These are phyloP conservation scores for Nicotiana noctiflora DNA, from an alignment of 257 asterid genomes.

Conservation along the genomic window DNA sequence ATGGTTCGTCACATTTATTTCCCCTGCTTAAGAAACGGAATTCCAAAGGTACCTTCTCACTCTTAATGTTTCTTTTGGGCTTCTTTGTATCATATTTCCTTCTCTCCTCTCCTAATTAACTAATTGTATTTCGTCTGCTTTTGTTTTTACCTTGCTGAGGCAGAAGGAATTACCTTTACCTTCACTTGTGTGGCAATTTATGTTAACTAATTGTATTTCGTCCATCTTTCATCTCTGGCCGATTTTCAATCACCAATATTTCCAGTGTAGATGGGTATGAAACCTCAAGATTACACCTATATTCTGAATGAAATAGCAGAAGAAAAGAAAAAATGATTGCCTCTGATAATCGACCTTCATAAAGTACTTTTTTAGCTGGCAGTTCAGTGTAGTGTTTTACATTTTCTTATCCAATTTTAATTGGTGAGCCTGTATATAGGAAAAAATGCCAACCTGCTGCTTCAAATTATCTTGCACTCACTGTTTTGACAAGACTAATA, in stretches of 20 bases:
- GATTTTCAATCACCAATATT: background rate
- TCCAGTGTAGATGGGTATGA: background rate
- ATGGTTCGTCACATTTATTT: conserved; percentile 91
- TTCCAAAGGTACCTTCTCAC: conserved; percentile 60
- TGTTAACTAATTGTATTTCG: background rate
- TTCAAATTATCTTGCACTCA: background rate
- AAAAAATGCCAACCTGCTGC: background rate
- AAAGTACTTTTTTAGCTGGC: background rate
- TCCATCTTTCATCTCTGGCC: background rate
- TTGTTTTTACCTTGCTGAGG: background rate
- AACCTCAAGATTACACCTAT: background rate
- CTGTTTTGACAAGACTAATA: background rate
- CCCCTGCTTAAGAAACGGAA: conserved; percentile 83
- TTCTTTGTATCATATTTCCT: background rate
- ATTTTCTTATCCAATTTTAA: background rate
- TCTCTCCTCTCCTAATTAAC: background rate
- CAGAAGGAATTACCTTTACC: background rate
- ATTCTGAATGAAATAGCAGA: background rate
- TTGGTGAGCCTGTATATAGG: background rate
- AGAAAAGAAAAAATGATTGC: background rate
- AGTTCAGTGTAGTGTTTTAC: background rate
- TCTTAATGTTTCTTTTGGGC: background rate
- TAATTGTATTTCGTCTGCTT: background rate
- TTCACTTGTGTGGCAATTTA: background rate
- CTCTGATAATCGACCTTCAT: background rate